Evolutionary conservation across 208 protist species (phyloP).

Genomic region (Leishmania major): DNA sequence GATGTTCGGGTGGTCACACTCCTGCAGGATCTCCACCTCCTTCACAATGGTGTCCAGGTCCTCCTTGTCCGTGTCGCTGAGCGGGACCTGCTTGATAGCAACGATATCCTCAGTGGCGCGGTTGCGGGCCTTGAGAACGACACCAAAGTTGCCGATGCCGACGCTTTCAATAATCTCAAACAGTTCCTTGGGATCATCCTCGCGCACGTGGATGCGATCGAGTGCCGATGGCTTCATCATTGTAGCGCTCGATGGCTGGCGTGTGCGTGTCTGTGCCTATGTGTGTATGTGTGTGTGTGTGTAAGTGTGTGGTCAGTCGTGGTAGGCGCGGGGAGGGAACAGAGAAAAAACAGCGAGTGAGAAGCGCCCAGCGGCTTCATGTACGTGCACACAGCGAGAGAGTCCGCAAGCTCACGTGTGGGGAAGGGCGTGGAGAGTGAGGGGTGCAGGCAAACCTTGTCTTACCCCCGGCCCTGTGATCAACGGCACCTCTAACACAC

Average conservation of each 20-base stretch:
- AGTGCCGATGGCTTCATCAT: conserved; percentile 43
- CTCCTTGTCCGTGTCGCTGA: conserved; percentile 68
- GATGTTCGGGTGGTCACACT: conserved; percentile 87
- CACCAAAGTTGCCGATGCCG: conserved; percentile 96
- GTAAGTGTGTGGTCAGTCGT: background rate
- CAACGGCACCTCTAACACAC: no score
- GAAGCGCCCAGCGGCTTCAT: no score
- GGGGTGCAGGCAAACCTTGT: no score
- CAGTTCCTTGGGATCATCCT: conserved; percentile 77
- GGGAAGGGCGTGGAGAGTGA: no score
- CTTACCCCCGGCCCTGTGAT: background rate
- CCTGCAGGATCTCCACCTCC: conserved; percentile 89
- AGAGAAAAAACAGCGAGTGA: background rate
- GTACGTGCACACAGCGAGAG: background rate
- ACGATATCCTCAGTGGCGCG: conserved; percentile 74
- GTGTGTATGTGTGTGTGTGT: background rate
- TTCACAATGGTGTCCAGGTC: conserved; percentile 77
- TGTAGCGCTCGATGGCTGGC: background rate
- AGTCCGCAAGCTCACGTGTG: background rate
- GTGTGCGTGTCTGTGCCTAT: background rate
- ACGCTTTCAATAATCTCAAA: conserved; percentile 84
- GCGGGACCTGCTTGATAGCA: conserved; percentile 90
- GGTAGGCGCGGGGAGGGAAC: no score
- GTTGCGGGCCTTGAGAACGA: conserved; percentile 96
- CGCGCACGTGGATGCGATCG: conserved; percentile 62